Evolutionary conservation across 768 basidiomycete genomes (phyloP).

Genomic region (Suillus variegatus): DNA sequence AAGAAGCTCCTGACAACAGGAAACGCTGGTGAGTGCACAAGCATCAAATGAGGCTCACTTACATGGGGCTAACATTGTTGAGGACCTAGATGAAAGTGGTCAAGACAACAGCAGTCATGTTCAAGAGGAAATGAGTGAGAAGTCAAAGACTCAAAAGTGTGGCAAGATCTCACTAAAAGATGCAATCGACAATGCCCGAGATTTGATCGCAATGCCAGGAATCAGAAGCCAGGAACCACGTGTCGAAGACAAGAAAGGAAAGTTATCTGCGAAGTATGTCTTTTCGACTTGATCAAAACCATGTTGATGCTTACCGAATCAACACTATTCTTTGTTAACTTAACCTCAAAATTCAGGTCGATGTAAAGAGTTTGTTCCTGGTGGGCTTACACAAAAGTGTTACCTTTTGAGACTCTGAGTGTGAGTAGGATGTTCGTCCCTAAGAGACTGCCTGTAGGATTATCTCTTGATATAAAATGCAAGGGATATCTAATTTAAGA

Average conservation of each 20-base stretch:
- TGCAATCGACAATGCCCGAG: neutral
- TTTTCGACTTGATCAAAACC: neutral
- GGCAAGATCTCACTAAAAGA: neutral
- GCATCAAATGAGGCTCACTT: neutral
- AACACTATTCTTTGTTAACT: slow-evolving; percentile 8
- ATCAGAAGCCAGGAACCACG: neutral
- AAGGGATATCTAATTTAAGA: no score
- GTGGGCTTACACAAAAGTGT: no score
- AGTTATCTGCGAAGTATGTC: neutral
- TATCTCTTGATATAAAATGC: no score
- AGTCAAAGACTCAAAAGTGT: neutral
- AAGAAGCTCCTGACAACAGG: neutral
- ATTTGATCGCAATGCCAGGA: neutral
- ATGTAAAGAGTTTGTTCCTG: no score
- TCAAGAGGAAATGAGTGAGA: neutral
- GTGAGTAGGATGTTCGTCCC: no score
- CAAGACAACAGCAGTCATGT: neutral
- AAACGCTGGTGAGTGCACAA: neutral
- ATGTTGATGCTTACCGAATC: slow-evolving; percentile 12
- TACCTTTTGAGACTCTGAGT: no score
- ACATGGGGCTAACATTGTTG: neutral
- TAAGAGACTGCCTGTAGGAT: no score
- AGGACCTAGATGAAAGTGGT: neutral
- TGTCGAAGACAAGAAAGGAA: neutral
- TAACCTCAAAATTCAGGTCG: neutral